Evolutionary conservation across 305 asterid genomes (phyloP).

Genomic region (Solanum hybrid): DNA sequence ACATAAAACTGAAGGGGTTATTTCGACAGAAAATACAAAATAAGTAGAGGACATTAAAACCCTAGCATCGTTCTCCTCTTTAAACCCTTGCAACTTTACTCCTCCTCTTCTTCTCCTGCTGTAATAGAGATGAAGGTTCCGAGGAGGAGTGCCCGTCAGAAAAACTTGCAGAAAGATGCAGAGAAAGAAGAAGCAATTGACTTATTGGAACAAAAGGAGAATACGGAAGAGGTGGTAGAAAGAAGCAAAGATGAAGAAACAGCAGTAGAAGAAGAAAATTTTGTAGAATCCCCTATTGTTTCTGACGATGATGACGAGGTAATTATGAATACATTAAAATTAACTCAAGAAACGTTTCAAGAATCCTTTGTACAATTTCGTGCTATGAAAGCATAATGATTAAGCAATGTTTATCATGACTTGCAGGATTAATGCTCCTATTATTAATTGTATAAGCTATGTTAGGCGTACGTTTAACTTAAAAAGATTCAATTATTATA

Average conservation of each 20-base stretch:
- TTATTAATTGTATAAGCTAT: neutral
- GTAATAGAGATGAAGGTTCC: neutral
- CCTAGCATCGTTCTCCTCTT: neutral
- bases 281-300: slow-evolving; percentile 37
- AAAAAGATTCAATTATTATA: neutral
- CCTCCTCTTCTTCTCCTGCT: neutral
- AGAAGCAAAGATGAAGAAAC: slow-evolving; percentile 23
- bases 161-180: neutral
- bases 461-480: neutral
- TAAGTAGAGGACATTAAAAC: neutral
- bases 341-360: neutral
- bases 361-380: neutral
- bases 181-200: neutral
- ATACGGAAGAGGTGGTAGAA: slow-evolving; percentile 12
- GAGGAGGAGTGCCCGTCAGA: slow-evolving; percentile 2
- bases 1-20: neutral
- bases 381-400: neutral
- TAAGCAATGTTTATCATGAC: neutral
- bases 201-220: slow-evolving; percentile 12
- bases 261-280: slow-evolving; percentile 15
- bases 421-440: neutral
- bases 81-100: neutral
- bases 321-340: neutral
- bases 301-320: slow-evolving; percentile 33
- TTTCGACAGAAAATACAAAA: neutral